Evolutionary conservation across 305 asterid genomes (phyloP), one percentile per base, ranked within the genome.

Genomic region (Fraxinus platypoda): DNA sequence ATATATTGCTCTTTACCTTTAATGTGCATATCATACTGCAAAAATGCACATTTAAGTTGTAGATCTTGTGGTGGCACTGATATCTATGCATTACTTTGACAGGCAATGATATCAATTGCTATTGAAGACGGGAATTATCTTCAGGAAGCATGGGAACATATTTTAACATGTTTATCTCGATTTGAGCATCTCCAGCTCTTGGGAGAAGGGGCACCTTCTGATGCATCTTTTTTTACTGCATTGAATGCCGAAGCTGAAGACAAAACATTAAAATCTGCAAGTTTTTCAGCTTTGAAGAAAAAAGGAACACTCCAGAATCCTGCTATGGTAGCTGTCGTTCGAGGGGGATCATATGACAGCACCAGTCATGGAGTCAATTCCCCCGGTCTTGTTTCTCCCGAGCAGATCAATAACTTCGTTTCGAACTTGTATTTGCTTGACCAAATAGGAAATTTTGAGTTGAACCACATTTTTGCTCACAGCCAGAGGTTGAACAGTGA

Each of bases 331-430:
- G 98, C 99, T 88, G 98, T 96, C 86, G 98, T 96, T 86, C 93
- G 99, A 83, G 98, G 99, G 85, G 95, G 99, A 84, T 96, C 99
- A 80, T 96, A 96, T 57, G 99, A 96, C 82, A 96, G 99, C 87
- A 90, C 98, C 81, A 90, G 93, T 76, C 73, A 85, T 30, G 95
- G 97, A 87, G 90, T 80, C 82, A 93, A 91, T 80, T 81, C 97
- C 81, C 89, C 89, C 75, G 92, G 93, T 77, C 92, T 94, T 86
- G 98, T 94, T 82, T 88, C 98, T 76, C 87, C 95, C 35, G 99
- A 96, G 88, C 98, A 94, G 92, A 93, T 96, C 83, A 96, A 88
- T 80, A 90, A 86, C 86, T 94, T 96, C 80, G 93, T 96, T 85
- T 91, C 97, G 43, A 96, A 96, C 91, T 86, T 96, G 85, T 84